Evolutionary conservation across 805 yeast species (phyloP).

Genomic region (Cyberlindnera veronae): DNA sequence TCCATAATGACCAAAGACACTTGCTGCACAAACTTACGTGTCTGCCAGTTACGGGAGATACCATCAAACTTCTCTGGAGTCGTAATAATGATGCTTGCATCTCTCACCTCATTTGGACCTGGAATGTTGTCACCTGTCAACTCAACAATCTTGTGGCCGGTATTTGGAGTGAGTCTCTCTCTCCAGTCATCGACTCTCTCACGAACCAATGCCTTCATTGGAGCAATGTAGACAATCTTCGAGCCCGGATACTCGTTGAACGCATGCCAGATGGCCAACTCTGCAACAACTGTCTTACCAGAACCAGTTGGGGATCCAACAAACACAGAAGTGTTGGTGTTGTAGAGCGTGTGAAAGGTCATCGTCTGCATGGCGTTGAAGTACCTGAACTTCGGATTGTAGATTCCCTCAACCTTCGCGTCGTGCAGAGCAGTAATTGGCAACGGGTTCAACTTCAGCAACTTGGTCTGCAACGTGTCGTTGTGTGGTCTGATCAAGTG

Average conservation of each 20-base stretch:
- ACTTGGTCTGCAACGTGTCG: conserved; percentile 79
- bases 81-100: too few relatives aligned
- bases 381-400: conserved; percentile 65
- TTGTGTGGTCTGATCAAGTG: conserved; percentile 86
- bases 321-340: conserved; percentile 73
- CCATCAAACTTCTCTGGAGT: too few relatives aligned
- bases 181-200: conserved; percentile 93
- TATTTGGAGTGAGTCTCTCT: conserved; percentile 69
- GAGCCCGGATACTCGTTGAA: conserved; percentile 81
- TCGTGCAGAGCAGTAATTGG: conserved; percentile 80
- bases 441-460: conserved; percentile 78
- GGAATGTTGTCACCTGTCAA: conserved; percentile 47
- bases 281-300: conserved; percentile 97
- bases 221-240: conserved; percentile 90
- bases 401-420: conserved; percentile 61
- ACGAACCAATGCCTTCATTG: conserved; percentile 91
- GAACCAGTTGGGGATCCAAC: conserved; percentile 99
- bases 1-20: too few relatives aligned
- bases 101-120: conserved; percentile 5
- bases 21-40: too few relatives aligned
- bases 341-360: conserved; percentile 87
- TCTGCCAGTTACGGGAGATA: too few relatives aligned
- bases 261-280: conserved; percentile 96
- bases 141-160: conserved; percentile 86
- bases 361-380: conserved; percentile 99